phyloP scores from a whole-genome alignment of 805 yeast genomes.

The Danielozyma ontarioensis region DNA sequence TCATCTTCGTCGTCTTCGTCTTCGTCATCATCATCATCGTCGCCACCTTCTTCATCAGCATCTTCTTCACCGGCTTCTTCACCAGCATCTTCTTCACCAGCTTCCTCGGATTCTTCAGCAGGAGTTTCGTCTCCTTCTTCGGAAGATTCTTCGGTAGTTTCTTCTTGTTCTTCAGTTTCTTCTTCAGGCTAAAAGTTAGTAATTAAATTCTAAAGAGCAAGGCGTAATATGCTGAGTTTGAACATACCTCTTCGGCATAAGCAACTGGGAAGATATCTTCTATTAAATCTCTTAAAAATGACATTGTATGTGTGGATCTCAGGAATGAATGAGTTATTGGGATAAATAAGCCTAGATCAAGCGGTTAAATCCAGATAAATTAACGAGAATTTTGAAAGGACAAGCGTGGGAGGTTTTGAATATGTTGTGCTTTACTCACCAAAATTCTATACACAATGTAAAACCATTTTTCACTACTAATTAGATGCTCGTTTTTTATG shows the following conservation, averaged over 20 bases:
- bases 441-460: background rate
- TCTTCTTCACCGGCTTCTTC: constrained; percentile 56
- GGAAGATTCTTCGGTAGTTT: constrained; percentile 20
- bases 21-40: constrained; percentile 48
- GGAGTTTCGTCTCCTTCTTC: constrained; percentile 15
- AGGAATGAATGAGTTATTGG: too few relatives aligned
- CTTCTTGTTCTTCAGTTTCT: constrained; percentile 17
- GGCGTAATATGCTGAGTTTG: background rate
- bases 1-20: constrained; percentile 59
- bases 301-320: constrained; percentile 22
- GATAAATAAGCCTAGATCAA: too few relatives aligned
- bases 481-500: background rate
- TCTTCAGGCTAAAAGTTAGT: constrained; percentile 19
- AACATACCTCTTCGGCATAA: constrained; percentile 68
- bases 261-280: constrained; percentile 81
- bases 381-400: too few relatives aligned
- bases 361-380: too few relatives aligned
- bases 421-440: background rate
- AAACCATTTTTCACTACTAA: background rate
- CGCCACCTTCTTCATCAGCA: constrained; percentile 65
- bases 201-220: too few relatives aligned
- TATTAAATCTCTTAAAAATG: constrained; percentile 66
- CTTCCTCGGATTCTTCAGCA: constrained; percentile 23
- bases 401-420: background rate
- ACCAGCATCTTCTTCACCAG: constrained; percentile 29